phyloP scores from a whole-genome alignment of 1,284 basidiomycete genomes.

The Thelephora terrestris region DNA sequence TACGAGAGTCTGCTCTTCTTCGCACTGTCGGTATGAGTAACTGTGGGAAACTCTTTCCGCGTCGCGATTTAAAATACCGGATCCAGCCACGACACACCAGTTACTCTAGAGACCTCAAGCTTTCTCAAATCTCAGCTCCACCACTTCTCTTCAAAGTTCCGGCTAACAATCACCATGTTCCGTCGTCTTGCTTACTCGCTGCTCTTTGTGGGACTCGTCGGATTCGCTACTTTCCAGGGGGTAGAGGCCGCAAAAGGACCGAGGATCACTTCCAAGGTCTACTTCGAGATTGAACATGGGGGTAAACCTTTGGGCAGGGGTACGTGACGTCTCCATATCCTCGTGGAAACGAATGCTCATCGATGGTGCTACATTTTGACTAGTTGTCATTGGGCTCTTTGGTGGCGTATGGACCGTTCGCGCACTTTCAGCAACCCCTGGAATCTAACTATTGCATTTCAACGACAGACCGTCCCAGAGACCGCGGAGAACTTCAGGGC shows the following conservation, averaged over 20 bases:
- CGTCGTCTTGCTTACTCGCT: slow-evolving; percentile 51
- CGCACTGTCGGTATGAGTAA: no score
- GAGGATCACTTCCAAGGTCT: slow-evolving; percentile 84
- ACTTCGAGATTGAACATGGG: slow-evolving; percentile 89
- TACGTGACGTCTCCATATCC: slow-evolving; percentile 30
- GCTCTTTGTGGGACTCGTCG: slow-evolving; percentile 52
- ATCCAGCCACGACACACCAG: no score
- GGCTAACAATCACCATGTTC: slow-evolving; percentile 32
- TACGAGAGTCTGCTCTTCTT: no score
- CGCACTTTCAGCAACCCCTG: not conserved
- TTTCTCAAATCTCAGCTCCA: no score
- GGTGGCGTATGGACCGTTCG: slow-evolving; percentile 43
- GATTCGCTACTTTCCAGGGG: slow-evolving; percentile 57
- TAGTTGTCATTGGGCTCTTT: slow-evolving; percentile 79
- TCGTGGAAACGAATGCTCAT: slow-evolving; percentile 4
- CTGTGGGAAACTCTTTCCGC: no score
- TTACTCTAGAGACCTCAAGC: no score
- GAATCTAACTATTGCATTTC: slow-evolving; percentile 10
- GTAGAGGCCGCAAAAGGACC: slow-evolving; percentile 74
- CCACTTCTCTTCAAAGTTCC: no score
- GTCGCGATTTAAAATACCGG: no score
- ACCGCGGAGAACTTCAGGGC: slow-evolving; percentile 67
- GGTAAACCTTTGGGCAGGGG: slow-evolving; percentile 74
- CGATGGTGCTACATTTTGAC: not conserved
- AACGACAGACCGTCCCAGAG: slow-evolving; percentile 65